Base-by-base conservation (phyloP, 345 rosid species). In the Psidium guajava region DNA sequence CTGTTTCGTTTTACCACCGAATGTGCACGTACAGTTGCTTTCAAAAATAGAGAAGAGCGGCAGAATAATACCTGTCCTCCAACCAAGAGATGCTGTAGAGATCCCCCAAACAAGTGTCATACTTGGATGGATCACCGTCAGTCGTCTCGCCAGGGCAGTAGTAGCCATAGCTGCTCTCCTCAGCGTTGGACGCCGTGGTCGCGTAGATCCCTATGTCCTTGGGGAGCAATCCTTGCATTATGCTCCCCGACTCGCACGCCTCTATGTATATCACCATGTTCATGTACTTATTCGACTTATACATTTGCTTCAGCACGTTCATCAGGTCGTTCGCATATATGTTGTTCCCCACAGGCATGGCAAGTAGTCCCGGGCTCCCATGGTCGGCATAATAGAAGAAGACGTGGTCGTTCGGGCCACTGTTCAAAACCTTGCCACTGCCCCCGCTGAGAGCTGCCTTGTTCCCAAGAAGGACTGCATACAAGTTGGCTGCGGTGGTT, bases 171-270 rank as follows among this genome's bases (percentile, higher is more conserved):
- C 98, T 95, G 50, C 15, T 84, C 90, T 95, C 95, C 24, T 7
- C 20, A 7, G 93, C 73, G 80, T 88, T 77, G 85, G 74, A 27
- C 12, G 97, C 94, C 22, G 97, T 94, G 27, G 92, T 77, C 14
- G 95, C 93, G 21, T 89, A 85, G 51, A 94, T 89, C 42, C 87
- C 91, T 58, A 87, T 28, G 83, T 90, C 85, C 1, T 84, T 54
- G 52, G 90, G 87, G 69, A 95, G 88, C 32, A 92, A 28, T 21
- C 95, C 98, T 53, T 93, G 89, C 73, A 94, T 89, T 86, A 94
- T 90, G 86, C 95, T 93, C 73, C 96, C 97, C 6, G 93, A 55
- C 83, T 94, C 92, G 73, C 98, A 95, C 4, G 98, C 94, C 88
- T 94, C 97, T 8, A 94, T 64, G 84, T 92, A 93, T 11, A 94